Base-by-base conservation (phyloP, 1,139 yeast species). In the Pichia inconspicua region DNA sequence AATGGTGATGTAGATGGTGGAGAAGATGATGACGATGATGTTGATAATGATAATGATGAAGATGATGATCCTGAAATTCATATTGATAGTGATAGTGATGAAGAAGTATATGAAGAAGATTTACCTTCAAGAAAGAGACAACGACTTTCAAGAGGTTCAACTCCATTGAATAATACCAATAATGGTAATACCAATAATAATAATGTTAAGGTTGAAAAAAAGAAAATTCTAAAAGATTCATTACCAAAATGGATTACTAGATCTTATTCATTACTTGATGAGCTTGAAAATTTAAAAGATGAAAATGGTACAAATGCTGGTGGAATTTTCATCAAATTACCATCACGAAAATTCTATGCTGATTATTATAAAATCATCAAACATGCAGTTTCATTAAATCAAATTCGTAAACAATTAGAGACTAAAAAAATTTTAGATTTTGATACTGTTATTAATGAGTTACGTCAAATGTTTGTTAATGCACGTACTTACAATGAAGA, bases 401-500 rank as follows among this genome's bases (percentile, higher is more conserved):
- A 75, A 28, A 73, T 89, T 48, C 75, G 73, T 57, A 82, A 78
- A 64, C 75, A 86, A 57, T 71, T 87, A 45, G 70, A 72, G 43
- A 66, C 73, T 32, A 71, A 67, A 47, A 70, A 75, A 8, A 86
- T 87, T 60, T 69, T 70, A 28, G 65, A 70, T 8, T 65, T 82
- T 44, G 73, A 77, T 36, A 90, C 84, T 55, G 76, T 85, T 51
- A 66, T 81, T 48, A 84, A 77, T 54, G 96, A 87, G 61, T 69
- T 87, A 49, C 83, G 82, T 55, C 73, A 82, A 57, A 85, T 90
- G 78, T 85, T 86, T 65, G 73, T 77, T 50, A 90, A 90, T 65
- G 97, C 97, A 1, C 74, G 82, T 53, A 77, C 78, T n/a, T 90
- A 88, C 64, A 90, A 90, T 60, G 94, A 88, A 60, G 96, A 86